phyloP scores from a whole-genome alignment of 2,329 filamentous ascomycete species.

The Rosellinia necatrix region DNA sequence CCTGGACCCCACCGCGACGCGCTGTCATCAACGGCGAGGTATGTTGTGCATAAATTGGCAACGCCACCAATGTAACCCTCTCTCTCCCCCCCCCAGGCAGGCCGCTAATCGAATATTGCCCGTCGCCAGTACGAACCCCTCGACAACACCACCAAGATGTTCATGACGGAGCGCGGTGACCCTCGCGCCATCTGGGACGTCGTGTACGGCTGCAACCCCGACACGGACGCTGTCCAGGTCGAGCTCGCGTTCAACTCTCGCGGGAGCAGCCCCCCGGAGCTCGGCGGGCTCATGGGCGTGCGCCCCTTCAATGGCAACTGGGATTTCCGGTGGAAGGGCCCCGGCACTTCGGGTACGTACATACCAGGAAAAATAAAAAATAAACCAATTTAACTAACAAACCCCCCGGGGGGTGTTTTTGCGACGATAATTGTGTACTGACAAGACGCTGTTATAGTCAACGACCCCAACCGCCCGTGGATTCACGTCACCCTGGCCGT shows the following conservation, averaged over 20 bases:
- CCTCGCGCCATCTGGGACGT: constrained; percentile 48
- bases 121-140: constrained; percentile 47
- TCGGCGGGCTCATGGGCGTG: constrained; percentile 48
- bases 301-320: constrained; percentile 44
- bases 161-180: constrained; percentile 51
- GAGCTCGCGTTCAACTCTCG: constrained; percentile 44
- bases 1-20: constrained; percentile 36
- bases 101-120: neutral
- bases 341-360: constrained; percentile 44
- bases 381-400: too few species aligned
- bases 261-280: constrained; percentile 27
- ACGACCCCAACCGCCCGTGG: constrained; percentile 27
- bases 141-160: constrained; percentile 54
- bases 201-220: constrained; percentile 48
- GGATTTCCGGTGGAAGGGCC: constrained; percentile 50
- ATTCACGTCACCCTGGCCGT: constrained; percentile 25
- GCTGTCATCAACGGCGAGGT: constrained; percentile 53
- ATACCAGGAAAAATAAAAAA: too few species aligned
- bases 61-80: constrained; percentile 12
- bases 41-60: constrained; percentile 21
- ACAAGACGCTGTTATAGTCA: too few species aligned
- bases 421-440: too few species aligned
- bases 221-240: constrained; percentile 46
- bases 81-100: neutral
- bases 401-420: too few species aligned